Evolutionary conservation across 306 rosid species (phyloP).

Genomic region (Mucuna pruriens): DNA sequence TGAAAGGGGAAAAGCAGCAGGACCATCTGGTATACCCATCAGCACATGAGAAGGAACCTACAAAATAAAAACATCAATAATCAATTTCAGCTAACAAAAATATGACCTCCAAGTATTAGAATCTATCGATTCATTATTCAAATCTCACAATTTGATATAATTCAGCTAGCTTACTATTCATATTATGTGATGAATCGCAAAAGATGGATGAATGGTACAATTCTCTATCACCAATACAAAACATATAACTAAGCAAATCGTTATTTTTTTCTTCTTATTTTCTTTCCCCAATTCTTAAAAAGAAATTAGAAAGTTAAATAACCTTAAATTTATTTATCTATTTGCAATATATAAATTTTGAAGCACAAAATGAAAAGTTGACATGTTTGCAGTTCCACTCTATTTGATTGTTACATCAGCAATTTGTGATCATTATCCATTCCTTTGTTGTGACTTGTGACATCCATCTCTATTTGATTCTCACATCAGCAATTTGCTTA

Average conservation of each 20-base stretch:
- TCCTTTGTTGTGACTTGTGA: not conserved
- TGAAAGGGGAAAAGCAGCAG: constrained; percentile 63
- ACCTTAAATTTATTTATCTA: not conserved
- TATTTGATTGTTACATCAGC: not conserved
- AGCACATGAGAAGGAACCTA: constrained; percentile 92
- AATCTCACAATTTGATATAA: not conserved
- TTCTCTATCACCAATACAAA: not conserved
- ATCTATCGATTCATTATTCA: not conserved
- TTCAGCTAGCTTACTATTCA: not conserved
- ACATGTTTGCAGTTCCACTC: not conserved
- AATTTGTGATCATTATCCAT: not conserved
- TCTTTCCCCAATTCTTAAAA: not conserved
- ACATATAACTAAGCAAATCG: not conserved
- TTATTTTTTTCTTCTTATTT: not conserved
- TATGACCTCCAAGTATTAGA: constrained; percentile 17
- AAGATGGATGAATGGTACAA: not conserved
- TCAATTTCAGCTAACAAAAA: constrained; percentile 41
- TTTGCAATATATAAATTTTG: not conserved
- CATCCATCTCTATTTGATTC: not conserved
- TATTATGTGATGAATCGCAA: not conserved
- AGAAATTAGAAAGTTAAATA: not conserved
- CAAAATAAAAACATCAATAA: constrained; percentile 32
- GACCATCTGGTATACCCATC: constrained; percentile 82
- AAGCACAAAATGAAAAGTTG: not conserved
- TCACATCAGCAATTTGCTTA: not conserved